Evolutionary conservation across 495 filamentous ascomycete genomes (phyloP).

Genomic region (Geoglossum glabrum): DNA sequence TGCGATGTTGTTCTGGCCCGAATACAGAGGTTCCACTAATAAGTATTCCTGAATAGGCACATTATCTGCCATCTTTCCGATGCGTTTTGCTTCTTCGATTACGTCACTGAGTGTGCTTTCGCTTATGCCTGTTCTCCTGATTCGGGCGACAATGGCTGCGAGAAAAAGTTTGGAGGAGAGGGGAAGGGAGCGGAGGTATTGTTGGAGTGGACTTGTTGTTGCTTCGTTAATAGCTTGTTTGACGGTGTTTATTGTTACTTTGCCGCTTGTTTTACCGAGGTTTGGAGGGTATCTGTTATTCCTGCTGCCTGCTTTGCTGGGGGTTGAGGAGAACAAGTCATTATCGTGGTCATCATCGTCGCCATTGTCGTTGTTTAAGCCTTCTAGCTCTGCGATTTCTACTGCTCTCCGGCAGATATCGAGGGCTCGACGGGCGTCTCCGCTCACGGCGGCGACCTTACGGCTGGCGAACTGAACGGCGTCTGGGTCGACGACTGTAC

Average conservation of each 20-base stretch:
- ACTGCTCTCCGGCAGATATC: constrained; percentile 94
- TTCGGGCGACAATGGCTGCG: constrained; percentile 54
- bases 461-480: constrained; percentile 90
- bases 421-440: constrained; percentile 77
- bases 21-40: constrained; percentile 12
- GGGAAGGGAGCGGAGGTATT: constrained; percentile 62
- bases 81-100: constrained; percentile 66
- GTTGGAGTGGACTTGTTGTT: constrained; percentile 77
- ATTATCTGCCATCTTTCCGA: constrained; percentile 41
- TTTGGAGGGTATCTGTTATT: constrained; percentile 10
- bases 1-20: background rate
- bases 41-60: constrained; percentile 25
- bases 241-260: constrained; percentile 80
- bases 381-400: constrained; percentile 75
- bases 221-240: constrained; percentile 90
- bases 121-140: constrained; percentile 62
- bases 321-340: constrained; percentile 25
- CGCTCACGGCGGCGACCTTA: constrained; percentile 91
- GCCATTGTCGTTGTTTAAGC: constrained; percentile 18
- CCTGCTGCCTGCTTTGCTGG: constrained; percentile 17
- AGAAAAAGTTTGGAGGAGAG: constrained; percentile 70
- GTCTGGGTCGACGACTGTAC: constrained; percentile 78
- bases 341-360: too few relatives aligned
- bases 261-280: constrained; percentile 16
- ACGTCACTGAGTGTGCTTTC: constrained; percentile 85